Conservation (phyloP, 306 rosid species). For the Rosa lucieae region DNA sequence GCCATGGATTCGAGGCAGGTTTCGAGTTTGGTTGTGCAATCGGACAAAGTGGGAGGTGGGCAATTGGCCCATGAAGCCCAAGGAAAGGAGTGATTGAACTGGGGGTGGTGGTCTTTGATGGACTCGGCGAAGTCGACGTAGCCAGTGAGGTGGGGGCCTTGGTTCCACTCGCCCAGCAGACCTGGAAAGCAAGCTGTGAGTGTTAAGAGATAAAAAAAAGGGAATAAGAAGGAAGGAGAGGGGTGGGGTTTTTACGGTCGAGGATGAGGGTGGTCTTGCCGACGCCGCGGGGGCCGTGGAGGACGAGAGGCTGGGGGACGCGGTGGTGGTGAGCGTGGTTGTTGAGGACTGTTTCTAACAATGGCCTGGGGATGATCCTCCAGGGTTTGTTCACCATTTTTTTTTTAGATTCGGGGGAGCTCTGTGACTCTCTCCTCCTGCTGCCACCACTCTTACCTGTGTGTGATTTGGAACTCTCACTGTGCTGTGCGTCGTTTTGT, state of each 20-base stretch:
- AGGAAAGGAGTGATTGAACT: slow-evolving; percentile 46
- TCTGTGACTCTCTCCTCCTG: no score
- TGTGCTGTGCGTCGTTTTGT: not conserved
- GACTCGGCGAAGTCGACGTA: slow-evolving; percentile 81
- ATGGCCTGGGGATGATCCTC: slow-evolving; percentile 79
- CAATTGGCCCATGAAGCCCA: slow-evolving; percentile 85
- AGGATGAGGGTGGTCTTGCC: slow-evolving; percentile 93
- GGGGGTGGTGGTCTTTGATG: slow-evolving; percentile 55
- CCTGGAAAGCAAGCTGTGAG: slow-evolving; percentile 36
- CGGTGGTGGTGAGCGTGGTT: slow-evolving; percentile 91
- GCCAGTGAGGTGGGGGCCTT: slow-evolving; percentile 84
- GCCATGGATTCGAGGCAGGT: slow-evolving; percentile 79
- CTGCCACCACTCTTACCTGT: no score
- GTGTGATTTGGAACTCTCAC: no score
- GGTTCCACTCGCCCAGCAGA: slow-evolving; percentile 75
- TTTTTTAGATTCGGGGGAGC: not conserved
- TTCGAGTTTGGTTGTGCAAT: slow-evolving; percentile 61
- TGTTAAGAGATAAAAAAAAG: not conserved
- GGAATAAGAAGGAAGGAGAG: not conserved
- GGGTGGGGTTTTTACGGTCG: slow-evolving; percentile 45
- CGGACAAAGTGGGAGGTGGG: slow-evolving; percentile 53
- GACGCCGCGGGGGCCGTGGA: slow-evolving; percentile 93
- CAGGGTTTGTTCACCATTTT: slow-evolving; percentile 70
- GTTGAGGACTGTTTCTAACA: slow-evolving; percentile 79
- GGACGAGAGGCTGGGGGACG: slow-evolving; percentile 74